A percentile compares a stretch with the other conserved stretches of the same genome.
phyloP scores from a whole-genome alignment of 371 early-diverging fungal genomes.

The Batkoa obscura region DNA sequence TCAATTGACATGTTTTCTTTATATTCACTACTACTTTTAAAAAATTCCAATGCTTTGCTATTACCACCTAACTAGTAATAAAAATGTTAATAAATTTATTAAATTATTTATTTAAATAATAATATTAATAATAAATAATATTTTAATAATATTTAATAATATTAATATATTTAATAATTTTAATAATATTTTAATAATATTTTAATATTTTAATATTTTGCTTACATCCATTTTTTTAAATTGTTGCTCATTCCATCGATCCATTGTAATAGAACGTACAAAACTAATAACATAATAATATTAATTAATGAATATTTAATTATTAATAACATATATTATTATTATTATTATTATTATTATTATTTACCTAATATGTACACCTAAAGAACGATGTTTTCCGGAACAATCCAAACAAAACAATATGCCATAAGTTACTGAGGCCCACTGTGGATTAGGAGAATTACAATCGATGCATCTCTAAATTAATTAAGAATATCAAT shows the following conservation, averaged over 20 bases:
- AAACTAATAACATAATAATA: conserved; percentile 29
- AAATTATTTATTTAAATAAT: neutral
- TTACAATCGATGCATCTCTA: conserved; percentile 65
- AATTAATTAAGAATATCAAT: no score
- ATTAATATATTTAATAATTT: no score
- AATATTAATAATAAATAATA: no score
- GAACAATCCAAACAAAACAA: conserved; percentile 96
- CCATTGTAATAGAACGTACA: conserved; percentile 96
- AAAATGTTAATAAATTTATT: neutral
- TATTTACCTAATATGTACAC: conserved; percentile 65
- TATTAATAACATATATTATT: conserved; percentile 8
- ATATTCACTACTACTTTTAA: conserved; percentile 70
- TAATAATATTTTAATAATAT: no score
- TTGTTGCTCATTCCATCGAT: conserved; percentile 93
- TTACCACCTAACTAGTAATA: conserved; percentile 71
- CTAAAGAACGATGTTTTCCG: conserved; percentile 79
- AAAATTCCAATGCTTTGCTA: conserved; percentile 64
- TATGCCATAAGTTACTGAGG: conserved; percentile 83
- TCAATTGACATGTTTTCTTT: conserved; percentile 50
- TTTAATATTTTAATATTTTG: no score
- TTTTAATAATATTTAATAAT: no score
- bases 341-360: no score
- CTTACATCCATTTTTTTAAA: conserved; percentile 71
- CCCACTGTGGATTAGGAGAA: conserved; percentile 81
- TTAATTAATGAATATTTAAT: neutral